Evolutionary conservation across 2,329 filamentous ascomycete species (phyloP).

Genomic region (Penicillium corylophilum): DNA sequence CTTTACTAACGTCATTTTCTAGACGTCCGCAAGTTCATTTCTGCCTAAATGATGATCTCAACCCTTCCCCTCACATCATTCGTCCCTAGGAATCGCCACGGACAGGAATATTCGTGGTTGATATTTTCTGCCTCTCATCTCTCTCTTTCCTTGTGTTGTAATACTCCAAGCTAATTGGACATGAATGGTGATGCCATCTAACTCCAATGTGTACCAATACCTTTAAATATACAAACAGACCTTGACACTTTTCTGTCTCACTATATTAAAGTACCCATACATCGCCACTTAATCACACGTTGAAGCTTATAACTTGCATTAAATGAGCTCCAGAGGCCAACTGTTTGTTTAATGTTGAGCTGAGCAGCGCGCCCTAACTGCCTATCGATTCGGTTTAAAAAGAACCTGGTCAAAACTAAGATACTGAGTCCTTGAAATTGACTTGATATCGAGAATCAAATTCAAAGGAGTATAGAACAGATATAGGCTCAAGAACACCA

Average conservation of each 20-base stretch:
- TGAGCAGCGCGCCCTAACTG: no score
- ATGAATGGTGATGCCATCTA: neutral
- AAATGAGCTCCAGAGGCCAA: no score
- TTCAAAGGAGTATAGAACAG: neutral
- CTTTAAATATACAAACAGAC: conserved; percentile 4
- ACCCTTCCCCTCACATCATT: neutral
- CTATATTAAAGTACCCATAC: no score
- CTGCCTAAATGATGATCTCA: conserved; percentile 53
- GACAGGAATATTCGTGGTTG: neutral
- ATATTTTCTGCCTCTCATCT: neutral
- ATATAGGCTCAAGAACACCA: neutral
- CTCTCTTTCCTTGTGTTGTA: neutral
- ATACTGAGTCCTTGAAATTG: neutral
- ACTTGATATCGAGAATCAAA: neutral
- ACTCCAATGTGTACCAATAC: conserved; percentile 7
- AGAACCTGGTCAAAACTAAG: no score
- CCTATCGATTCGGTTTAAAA: no score
- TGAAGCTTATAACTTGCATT: no score
- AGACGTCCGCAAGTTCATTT: conserved; percentile 83
- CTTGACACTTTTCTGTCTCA: no score
- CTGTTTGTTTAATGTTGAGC: no score
- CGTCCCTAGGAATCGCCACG: neutral
- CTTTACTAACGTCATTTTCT: conserved; percentile 20
- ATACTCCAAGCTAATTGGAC: conserved; percentile 2
- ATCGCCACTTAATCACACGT: no score